Percentiles rank a stretch among this genome's conserved stretches.
Evolutionary conservation across 106 monocot genomes (phyloP).

Genomic region (Dendrobium chrysotoxum): DNA sequence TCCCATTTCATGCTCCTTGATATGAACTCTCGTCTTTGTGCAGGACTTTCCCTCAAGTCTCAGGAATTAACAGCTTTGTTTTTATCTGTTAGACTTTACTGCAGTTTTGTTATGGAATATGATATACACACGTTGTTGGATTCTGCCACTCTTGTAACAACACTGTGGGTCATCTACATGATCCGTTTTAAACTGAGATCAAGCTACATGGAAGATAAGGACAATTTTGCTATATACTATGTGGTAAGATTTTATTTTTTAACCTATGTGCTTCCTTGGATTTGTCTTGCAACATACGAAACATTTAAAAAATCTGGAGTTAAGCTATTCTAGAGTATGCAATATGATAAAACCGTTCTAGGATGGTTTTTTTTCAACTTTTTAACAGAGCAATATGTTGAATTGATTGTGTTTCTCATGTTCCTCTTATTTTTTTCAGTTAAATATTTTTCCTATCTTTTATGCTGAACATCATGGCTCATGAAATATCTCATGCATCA

Average conservation of each 20-base stretch:
- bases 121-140: conserved; percentile 74
- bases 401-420: no score
- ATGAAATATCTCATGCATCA: no score
- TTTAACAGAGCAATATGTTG: no score
- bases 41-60: conserved; percentile 68
- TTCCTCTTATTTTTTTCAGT: no score
- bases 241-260: conserved; percentile 29
- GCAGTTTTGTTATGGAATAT: conserved; percentile 75
- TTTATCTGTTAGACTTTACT: conserved; percentile 65
- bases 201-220: conserved; percentile 77
- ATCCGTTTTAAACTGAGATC: conserved; percentile 59
- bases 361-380: no score
- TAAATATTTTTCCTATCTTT: no score
- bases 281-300: neutral
- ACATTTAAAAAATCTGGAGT: neutral
- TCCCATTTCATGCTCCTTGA: neutral
- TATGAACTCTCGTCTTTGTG: neutral
- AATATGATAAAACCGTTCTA: no score
- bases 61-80: conserved; percentile 70
- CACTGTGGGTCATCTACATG: conserved; percentile 76
- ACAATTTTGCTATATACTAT: conserved; percentile 56
- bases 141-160: conserved; percentile 46
- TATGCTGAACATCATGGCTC: no score
- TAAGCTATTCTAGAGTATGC: neutral
- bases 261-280: neutral